These are phyloP conservation scores for Lentinula sp. DNA, from an alignment of 768 basidiomycete genomes.

Conservation along the genomic window DNA sequence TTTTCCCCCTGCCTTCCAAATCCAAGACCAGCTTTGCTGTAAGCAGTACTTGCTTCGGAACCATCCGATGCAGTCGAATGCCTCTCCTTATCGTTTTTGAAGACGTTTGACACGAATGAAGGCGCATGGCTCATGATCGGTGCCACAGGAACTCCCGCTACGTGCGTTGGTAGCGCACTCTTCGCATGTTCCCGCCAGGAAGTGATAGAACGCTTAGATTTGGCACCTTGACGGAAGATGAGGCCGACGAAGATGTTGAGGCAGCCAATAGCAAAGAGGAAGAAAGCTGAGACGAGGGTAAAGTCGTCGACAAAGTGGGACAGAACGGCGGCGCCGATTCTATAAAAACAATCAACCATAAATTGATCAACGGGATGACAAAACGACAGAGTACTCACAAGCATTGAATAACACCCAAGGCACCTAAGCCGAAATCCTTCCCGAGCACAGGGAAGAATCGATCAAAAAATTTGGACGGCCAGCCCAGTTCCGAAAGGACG, in stretches of 20 bases:
- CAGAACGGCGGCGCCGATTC: constrained; percentile 64
- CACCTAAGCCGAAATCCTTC: constrained; percentile 75
- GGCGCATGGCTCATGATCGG: constrained; percentile 28
- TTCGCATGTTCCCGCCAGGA: constrained; percentile 58
- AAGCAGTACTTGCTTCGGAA: constrained; percentile 4
- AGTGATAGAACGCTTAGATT: constrained; percentile 58
- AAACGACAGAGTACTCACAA: constrained; percentile 40
- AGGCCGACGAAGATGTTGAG: constrained; percentile 78
- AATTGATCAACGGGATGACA: not conserved
- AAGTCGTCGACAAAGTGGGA: constrained; percentile 79
- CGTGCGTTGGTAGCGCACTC: constrained; percentile 47
- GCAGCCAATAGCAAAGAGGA: constrained; percentile 79
- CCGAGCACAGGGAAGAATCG: constrained; percentile 93
- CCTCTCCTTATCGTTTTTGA: constrained; percentile 13
- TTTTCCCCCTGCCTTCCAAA: constrained; percentile 83
- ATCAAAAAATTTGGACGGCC: constrained; percentile 76
- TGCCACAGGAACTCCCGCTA: constrained; percentile 21
- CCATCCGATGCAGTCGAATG: constrained; percentile 1
- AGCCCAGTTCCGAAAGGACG: constrained; percentile 70
- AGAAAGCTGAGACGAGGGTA: constrained; percentile 81
- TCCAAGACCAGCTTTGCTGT: constrained; percentile 48
- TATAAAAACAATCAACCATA: constrained; percentile 13
- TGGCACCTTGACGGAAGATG: constrained; percentile 67
- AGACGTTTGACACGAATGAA: constrained; percentile 25
- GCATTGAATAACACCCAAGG: constrained; percentile 83